phyloP scores from a whole-genome alignment of 2,329 filamentous ascomycete genomes.

The Trichoderma aggressivum region DNA sequence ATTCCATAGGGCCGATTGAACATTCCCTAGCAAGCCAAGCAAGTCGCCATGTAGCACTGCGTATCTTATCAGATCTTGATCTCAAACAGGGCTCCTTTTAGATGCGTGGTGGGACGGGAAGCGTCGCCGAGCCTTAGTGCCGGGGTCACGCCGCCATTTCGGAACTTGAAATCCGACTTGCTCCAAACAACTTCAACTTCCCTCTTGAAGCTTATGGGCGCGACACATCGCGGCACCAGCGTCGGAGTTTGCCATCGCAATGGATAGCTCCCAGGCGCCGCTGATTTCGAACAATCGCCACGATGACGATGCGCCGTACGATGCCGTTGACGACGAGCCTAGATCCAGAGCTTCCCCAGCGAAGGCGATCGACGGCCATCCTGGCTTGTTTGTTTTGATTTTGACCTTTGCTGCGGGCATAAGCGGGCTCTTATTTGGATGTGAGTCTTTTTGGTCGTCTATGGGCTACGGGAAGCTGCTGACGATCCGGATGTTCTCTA shows the following conservation, averaged over 20 bases:
- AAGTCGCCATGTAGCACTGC: neutral
- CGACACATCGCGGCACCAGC: neutral
- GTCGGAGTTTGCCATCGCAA: slow-evolving; percentile 21
- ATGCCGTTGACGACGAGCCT: slow-evolving; percentile 26
- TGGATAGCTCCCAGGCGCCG: slow-evolving; percentile 39
- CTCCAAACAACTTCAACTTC: neutral
- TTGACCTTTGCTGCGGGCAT: slow-evolving; percentile 64
- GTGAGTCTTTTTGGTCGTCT: slow-evolving; percentile 40
- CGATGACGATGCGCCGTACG: slow-evolving; percentile 33
- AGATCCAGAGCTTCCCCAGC: slow-evolving; percentile 25
- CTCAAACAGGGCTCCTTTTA: neutral
- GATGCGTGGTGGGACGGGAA: slow-evolving; percentile 1
- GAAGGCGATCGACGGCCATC: slow-evolving; percentile 31
- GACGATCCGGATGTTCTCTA: slow-evolving; percentile 27
- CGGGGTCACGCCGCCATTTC: slow-evolving; percentile 16
- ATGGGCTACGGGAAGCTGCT: neutral
- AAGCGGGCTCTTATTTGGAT: slow-evolving; percentile 66
- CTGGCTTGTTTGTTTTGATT: slow-evolving; percentile 56
- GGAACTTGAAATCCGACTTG: neutral
- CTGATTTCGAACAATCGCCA: slow-evolving; percentile 34
- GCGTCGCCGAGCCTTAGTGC: slow-evolving; percentile 8
- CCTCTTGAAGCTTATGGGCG: neutral
- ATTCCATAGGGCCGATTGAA: neutral
- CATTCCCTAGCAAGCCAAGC: neutral
- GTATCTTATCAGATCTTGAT: slow-evolving; percentile 7